A percentile compares a stretch with the other conserved stretches of the same genome.
Evolutionary conservation across 1,284 basidiomycete species (phyloP).

Genomic region (Laetiporus sulphureus): DNA sequence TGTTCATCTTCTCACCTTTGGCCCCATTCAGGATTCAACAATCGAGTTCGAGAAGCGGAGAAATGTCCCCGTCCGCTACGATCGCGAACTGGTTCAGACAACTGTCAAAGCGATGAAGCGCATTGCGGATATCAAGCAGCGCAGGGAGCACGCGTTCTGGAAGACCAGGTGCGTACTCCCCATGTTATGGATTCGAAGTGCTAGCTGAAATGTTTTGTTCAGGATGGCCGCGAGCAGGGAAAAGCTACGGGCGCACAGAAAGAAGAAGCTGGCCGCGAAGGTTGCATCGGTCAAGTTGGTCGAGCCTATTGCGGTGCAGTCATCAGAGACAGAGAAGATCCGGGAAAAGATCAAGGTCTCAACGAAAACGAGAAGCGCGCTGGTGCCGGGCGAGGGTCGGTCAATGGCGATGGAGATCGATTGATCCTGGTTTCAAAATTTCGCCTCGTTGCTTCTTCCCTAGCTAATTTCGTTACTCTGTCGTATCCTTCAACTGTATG

Average conservation of each 20-base stretch:
- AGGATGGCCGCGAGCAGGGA: constrained; percentile 80
- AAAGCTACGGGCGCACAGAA: constrained; percentile 65
- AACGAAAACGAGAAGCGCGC: constrained; percentile 62
- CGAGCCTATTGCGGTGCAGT: constrained; percentile 51
- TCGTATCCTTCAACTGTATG: too few relatives aligned
- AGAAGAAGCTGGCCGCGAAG: constrained; percentile 45
- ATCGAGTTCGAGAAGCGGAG: constrained; percentile 99
- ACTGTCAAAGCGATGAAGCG: constrained; percentile 99
- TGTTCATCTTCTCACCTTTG: not conserved
- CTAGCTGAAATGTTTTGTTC: constrained; percentile 9
- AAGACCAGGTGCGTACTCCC: constrained; percentile 68
- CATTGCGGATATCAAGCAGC: constrained; percentile 86
- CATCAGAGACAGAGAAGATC: constrained; percentile 40
- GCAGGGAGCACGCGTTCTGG: constrained; percentile 96
- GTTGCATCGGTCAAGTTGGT: constrained; percentile 65
- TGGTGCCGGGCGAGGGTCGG: constrained; percentile 70
- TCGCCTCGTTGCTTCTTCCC: too few relatives aligned
- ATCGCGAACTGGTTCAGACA: constrained; percentile 88
- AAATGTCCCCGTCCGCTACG: constrained; percentile 96
- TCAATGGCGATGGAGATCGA: constrained; percentile 83
- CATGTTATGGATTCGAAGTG: not conserved
- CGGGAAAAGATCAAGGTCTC: constrained; percentile 78
- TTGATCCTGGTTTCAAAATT: constrained; percentile 30
- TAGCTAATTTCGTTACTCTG: too few relatives aligned
- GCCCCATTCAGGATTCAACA: constrained; percentile 78